A percentile compares a stretch with the other conserved stretches of the same genome.
phyloP scores from a whole-genome alignment of 2,329 filamentous ascomycete genomes.

The Colletotrichum melonis region DNA sequence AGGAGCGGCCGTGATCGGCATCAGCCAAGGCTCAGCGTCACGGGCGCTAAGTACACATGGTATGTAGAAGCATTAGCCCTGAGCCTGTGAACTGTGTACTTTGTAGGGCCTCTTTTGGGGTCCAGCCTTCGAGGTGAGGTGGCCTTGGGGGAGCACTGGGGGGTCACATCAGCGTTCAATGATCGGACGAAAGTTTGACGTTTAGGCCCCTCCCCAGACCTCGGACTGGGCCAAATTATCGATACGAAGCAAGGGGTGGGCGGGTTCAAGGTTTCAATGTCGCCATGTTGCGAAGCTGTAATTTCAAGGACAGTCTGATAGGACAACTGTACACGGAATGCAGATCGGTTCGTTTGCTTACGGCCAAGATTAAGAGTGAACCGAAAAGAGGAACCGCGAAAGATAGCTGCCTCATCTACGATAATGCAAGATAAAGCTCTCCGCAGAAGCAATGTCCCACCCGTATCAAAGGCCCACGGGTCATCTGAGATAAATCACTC shows the following conservation, averaged over 20 bases:
- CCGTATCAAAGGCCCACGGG: not conserved
- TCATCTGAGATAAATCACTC: slow-evolving; percentile 11
- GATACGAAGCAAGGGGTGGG: slow-evolving; percentile 4
- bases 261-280: not conserved
- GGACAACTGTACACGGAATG: not conserved
- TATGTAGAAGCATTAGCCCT: not conserved
- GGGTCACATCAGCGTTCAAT: slow-evolving; percentile 23
- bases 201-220: slow-evolving; percentile 7
- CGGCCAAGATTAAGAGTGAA: too few relatives aligned
- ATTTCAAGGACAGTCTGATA: not conserved
- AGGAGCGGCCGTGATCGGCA: slow-evolving; percentile 15
- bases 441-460: not conserved
- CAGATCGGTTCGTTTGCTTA: not conserved
- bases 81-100: not conserved
- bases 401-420: slow-evolving; percentile 1
- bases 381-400: too few relatives aligned
- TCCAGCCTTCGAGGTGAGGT: slow-evolving; percentile 14
- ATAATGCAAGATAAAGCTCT: slow-evolving; percentile 10
- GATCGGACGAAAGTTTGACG: slow-evolving; percentile 30
- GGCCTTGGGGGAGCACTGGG: slow-evolving; percentile 1
- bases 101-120: not conserved
- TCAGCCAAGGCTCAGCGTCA: slow-evolving; percentile 23
- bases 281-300: not conserved
- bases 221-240: slow-evolving; percentile 8
- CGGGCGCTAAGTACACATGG: slow-evolving; percentile 8